phyloP scores from a whole-genome alignment of 768 basidiomycete species.

The Mycena capillaripes region DNA sequence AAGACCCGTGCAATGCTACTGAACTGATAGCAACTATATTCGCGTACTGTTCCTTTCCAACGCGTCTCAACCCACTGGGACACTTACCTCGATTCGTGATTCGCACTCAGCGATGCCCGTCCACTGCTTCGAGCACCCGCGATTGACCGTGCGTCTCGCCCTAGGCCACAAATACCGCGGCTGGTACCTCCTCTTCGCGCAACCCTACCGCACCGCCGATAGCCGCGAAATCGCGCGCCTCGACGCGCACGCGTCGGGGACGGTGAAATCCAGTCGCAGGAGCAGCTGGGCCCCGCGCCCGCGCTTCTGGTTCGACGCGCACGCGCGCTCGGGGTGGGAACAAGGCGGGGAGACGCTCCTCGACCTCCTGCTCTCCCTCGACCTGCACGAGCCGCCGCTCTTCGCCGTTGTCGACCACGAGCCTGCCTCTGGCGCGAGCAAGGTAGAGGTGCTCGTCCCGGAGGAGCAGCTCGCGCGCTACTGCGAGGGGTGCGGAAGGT shows the following conservation, averaged over 20 bases:
- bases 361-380: constrained; percentile 32
- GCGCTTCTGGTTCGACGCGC: constrained; percentile 37
- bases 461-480: constrained; percentile 31
- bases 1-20: too few relatives aligned
- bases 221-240: constrained; percentile 37
- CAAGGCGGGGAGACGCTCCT: constrained; percentile 32
- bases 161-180: constrained; percentile 35
- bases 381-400: constrained; percentile 26
- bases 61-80: too few relatives aligned
- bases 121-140: constrained; percentile 26
- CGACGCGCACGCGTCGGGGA: constrained; percentile 8
- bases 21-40: too few relatives aligned
- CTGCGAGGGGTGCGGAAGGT: constrained; percentile 33
- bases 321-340: constrained; percentile 37
- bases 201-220: constrained; percentile 31
- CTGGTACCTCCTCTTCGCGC: constrained; percentile 39
- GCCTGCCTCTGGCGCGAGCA: not conserved
- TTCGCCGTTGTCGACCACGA: constrained; percentile 33
- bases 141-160: constrained; percentile 28
- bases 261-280: not conserved
- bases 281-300: constrained; percentile 14
- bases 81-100: too few relatives aligned
- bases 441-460: constrained; percentile 36
- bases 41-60: too few relatives aligned
- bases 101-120: too few relatives aligned